These are phyloP conservation scores for Epicoccum sorghinum DNA, from an alignment of 2,329 filamentous ascomycete genomes.

Conservation along the genomic window DNA sequence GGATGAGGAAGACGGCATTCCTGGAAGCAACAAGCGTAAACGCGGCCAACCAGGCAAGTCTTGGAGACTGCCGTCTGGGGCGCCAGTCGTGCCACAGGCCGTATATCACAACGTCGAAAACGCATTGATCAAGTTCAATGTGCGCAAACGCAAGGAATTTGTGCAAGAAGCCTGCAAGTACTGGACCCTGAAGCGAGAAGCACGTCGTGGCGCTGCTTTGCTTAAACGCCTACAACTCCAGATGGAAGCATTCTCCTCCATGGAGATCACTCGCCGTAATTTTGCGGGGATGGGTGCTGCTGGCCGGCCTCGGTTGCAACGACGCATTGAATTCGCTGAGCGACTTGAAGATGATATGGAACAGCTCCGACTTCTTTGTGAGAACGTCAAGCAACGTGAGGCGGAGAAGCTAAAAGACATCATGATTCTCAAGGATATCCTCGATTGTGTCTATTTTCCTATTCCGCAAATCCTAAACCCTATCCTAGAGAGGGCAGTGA, in stretches of 20 bases:
- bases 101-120: conserved; percentile 86
- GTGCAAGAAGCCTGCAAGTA: conserved; percentile 93
- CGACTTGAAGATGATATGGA: conserved; percentile 77
- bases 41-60: conserved; percentile 64
- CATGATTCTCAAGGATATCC: conserved; percentile 76
- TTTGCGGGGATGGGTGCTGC: conserved; percentile 93
- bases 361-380: conserved; percentile 72
- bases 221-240: conserved; percentile 93
- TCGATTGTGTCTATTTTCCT: conserved; percentile 92
- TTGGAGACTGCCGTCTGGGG: conserved; percentile 94
- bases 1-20: conserved; percentile 55
- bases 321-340: conserved; percentile 88
- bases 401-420: conserved; percentile 76
- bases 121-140: conserved; percentile 81
- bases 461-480: conserved; percentile 77
- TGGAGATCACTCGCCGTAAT: conserved; percentile 94
- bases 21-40: conserved; percentile 65
- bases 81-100: conserved; percentile 88
- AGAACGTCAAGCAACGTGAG: conserved; percentile 77
- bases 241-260: conserved; percentile 94
- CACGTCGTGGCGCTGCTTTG: conserved; percentile 85
- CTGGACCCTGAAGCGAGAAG: conserved; percentile 96
- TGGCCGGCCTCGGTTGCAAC: conserved; percentile 76
- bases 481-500: conserved; percentile 78
- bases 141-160: conserved; percentile 88